Evolutionary conservation across 805 yeast genomes (phyloP), one percentile per base, ranked within the genome.

Genomic region (Jamesozyma jinghongensis): DNA sequence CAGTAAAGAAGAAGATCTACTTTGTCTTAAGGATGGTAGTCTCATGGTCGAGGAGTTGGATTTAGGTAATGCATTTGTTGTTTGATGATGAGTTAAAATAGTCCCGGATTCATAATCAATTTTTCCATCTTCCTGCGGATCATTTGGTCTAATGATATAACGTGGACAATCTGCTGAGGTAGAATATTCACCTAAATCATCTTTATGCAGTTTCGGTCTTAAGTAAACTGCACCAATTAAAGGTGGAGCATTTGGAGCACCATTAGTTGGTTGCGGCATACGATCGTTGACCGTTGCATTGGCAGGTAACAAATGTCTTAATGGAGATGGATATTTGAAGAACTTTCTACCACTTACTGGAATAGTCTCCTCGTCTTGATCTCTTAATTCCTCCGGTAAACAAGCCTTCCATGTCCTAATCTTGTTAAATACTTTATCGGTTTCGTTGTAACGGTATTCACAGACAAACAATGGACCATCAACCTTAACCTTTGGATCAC

Each of bases 341-440:
- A 75, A 74, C 52, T 88, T 72, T 40, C 84, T 75, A 43, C 75
- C 79, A 42, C 71, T 67, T 37, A 90, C 70, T 4, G 90, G 88
- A 32, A 77, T 75, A 17, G 85, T 77, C 20, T 83, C 82, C 54
- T 88, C 97, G 53, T 85, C 90, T 40, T 65, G 54, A 47, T 83
- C 86, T 53, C 97, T 77, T 33, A 88, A 81, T 62, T 90, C 97
- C 63, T 92, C 97, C 0, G 98, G 98, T 50, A 92, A 71, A 69
- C 97, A 92, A 5, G 97, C 97, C 64, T 86, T 90, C 98, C 98
- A 92, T 3, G 97, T 90, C 57, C 97, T 75, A 53, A 92, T 92
- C 57, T 90, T 83, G 63, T 90, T 92, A 70, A 92, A 92, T 20
- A 79, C 81, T 60, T 85, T 85, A 52, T 85, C 95, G 41, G 76